A percentile compares a stretch with the other conserved stretches of the same genome.
phyloP scores from a whole-genome alignment of 2,329 filamentous ascomycete genomes.

The Fusarium buxicola region DNA sequence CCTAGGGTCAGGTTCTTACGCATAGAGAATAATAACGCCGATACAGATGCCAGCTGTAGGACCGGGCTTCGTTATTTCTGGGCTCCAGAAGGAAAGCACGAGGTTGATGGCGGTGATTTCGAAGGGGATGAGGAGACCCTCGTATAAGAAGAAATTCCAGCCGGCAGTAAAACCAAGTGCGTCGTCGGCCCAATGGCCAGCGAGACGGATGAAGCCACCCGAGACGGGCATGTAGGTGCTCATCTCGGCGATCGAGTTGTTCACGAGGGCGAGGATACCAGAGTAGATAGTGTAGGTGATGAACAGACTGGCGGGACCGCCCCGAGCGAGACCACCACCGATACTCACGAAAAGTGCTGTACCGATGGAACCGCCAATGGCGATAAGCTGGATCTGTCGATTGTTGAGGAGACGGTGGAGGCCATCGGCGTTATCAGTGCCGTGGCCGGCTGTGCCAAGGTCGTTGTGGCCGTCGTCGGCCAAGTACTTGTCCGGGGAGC shows the following conservation, averaged over 20 bases:
- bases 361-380: conserved; percentile 68
- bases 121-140: conserved; percentile 57
- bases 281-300: conserved; percentile 69
- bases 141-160: conserved; percentile 60
- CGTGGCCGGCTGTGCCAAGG: conserved; percentile 38
- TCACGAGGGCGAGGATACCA: conserved; percentile 68
- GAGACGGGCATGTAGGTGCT: conserved; percentile 70
- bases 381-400: conserved; percentile 68
- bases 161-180: conserved; percentile 66
- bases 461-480: conserved; percentile 40
- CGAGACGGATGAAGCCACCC: conserved; percentile 73
- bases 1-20: conserved; percentile 55
- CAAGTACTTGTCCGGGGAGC: conserved; percentile 33
- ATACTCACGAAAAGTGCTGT: conserved; percentile 72
- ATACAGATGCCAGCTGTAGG: conserved; percentile 74
- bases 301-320: conserved; percentile 63
- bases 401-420: conserved; percentile 63
- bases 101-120: conserved; percentile 57
- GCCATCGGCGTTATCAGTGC: conserved; percentile 51
- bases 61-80: conserved; percentile 66
- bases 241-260: conserved; percentile 76
- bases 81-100: conserved; percentile 56
- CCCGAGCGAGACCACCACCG: conserved; percentile 62
- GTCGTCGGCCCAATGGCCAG: conserved; percentile 75
- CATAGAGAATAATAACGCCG: conserved; percentile 66